Evolutionary conservation across 352 stramenopile species (phyloP), one percentile per base, ranked within the genome.

Genomic region (Pythium dissotocum): DNA sequence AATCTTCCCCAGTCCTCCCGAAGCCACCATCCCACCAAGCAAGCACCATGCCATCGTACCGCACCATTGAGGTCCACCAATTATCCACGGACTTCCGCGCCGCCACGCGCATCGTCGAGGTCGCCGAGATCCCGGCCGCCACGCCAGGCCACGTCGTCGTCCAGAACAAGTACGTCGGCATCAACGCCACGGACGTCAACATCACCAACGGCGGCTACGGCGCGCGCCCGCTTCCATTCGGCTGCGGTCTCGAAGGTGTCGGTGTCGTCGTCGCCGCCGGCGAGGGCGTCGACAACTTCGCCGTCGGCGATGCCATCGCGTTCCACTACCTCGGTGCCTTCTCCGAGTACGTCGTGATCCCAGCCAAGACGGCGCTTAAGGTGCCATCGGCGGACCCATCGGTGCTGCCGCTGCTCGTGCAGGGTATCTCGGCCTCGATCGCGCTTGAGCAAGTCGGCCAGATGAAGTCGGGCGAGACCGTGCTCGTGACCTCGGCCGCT

Each of bases 151-250:
- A 24, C 21, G 21, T 24, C 21, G 21, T 24, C 21, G 21, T 24
- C 21, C 21, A 24, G 21, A 24, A 24, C 21, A 24, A 24, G 21
- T 24, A 24, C 21, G 21, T 24, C 21, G 21, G 21, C 21, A 24
- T 24, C 21, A 24, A 24, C 21, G 21, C 21, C 21, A 24, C 21
- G 21, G 82, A 88, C 65, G 80, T 88, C 71, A 88, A 85, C 73
- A 80, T 74, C 67, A 88, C 71, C 36, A 83, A 83, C 62, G 77
- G 81, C 68, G 72, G 69, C 58, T 84, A 85, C 74, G 28, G 72
- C 77, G 12, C 75, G 75, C 51, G 75, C 83, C 10, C 75, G 67
- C 79, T 73, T 28, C 79, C 79, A 2, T 87, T 87, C 33, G 79
- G 82, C 65, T 78, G 69, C 55, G 79, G 79, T 24, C 82, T 87